Evolutionary conservation across 2,329 filamentous ascomycete genomes (phyloP), one percentile per base, ranked within the genome.

Genomic region (Thielaviopsis musarum): DNA sequence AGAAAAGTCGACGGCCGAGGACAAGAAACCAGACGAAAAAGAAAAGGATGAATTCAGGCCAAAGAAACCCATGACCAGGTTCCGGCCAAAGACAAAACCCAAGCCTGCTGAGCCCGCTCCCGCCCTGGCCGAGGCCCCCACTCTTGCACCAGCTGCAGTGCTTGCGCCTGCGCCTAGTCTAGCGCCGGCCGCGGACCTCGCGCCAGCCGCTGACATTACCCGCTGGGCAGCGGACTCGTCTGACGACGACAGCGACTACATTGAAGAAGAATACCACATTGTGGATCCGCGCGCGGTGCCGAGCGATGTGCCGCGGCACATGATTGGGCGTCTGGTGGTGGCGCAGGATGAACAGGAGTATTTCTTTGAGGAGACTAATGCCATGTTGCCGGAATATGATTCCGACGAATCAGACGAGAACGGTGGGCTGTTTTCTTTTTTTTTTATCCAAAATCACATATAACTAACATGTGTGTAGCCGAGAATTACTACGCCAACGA

Each of bases 401-500:
- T 76, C 81, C 48, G 80, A 82, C 52, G 81, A 84, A 5, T 81
- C 84, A 57, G 81, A 84, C 59, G 81, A 84, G 66, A 84, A 85
- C 63, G 81, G 81, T 83, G 71, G 59, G 72, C 65, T 19, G 19
- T 1, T 7, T 7, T 19, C 53, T 26, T 26, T 26, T 26, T 26
- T 3, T 26, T 26, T 26, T 6, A 3, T 26, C 6, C 6, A 3
- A 26, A 26, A 34, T 34, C 30, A 10, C 30, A 7, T 34, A 34
- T 34, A 9, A 34, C 30, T 34, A 34, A 34, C 30, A 34, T 24
- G 15, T 19, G 48, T 10, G 17, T 62, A 83, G 84, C 87, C 41
- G 87, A 91, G 67, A 85, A 88, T 66, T 83, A 88, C 69, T 89
- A 90, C 67, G 82, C 83, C 3, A 84, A 85, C 58, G 87, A 91